A percentile compares a stretch with the other conserved stretches of the same genome.
Conservation (phyloP, 1,284 basidiomycete genomes). For the Ceratobasidium sp. region DNA sequence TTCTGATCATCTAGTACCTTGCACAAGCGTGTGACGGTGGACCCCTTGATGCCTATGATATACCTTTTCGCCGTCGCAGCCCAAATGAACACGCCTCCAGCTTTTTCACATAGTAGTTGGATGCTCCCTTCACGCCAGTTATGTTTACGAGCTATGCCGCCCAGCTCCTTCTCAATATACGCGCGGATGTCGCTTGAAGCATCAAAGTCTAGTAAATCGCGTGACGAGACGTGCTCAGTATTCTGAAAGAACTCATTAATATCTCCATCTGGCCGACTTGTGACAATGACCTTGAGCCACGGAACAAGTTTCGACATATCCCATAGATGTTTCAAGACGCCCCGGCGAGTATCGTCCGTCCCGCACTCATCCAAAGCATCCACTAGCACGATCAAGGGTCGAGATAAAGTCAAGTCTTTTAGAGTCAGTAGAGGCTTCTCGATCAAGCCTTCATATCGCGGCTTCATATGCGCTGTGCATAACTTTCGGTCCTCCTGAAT, state of each 20-base stretch:
- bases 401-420: background rate
- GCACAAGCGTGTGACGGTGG: background rate
- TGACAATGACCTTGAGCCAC: background rate
- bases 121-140: background rate
- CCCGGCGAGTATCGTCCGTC: background rate
- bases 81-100: constrained; percentile 15
- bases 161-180: background rate
- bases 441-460: background rate
- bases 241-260: background rate
- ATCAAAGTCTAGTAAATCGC: background rate
- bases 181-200: background rate
- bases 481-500: background rate
- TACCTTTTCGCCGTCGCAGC: constrained; percentile 16
- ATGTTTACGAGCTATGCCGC: background rate
- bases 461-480: background rate
- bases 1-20: background rate
- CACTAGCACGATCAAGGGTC: background rate
- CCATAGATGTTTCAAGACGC: background rate
- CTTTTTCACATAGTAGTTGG: background rate
- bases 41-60: background rate
- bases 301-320: background rate
- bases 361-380: constrained; percentile 5
- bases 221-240: too few relatives aligned
- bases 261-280: background rate
- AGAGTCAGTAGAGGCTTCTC: constrained; percentile 1